Evolutionary conservation across 306 rosid genomes (phyloP).

Genomic region (Quercus variabilis): DNA sequence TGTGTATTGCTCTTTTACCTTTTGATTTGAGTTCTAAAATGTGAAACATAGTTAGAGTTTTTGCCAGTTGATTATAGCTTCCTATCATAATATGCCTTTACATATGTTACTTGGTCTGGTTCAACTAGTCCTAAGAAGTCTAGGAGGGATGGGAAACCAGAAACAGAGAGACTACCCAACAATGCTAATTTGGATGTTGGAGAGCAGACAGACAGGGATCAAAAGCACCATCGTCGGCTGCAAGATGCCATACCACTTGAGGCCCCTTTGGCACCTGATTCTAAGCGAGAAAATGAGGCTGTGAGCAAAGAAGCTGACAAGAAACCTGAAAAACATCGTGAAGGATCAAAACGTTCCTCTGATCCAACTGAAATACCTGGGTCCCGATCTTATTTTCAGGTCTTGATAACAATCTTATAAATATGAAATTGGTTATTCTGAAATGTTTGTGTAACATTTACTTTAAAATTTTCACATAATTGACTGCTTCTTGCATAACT

Average conservation of each 20-base stretch:
- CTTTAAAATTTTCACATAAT: not conserved
- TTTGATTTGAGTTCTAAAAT: not conserved
- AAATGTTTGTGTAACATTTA: not conserved
- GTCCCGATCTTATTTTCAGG: slow-evolving; percentile 68
- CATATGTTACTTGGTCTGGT: slow-evolving; percentile 13
- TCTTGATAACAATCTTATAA: slow-evolving; percentile 16
- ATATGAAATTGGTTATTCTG: not conserved
- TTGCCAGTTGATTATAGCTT: slow-evolving; percentile 2
- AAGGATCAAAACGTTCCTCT: slow-evolving; percentile 42
- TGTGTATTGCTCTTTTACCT: not conserved
- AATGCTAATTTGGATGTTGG: slow-evolving; percentile 30
- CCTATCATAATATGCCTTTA: not conserved
- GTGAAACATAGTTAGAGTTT: not conserved
- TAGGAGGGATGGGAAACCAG: slow-evolving; percentile 66
- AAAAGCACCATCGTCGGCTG: slow-evolving; percentile 31
- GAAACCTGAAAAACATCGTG: slow-evolving; percentile 33
- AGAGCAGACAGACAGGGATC: slow-evolving; percentile 38
- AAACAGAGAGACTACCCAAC: slow-evolving; percentile 37
- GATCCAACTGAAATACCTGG: slow-evolving; percentile 43
- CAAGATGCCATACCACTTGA: slow-evolving; percentile 40
- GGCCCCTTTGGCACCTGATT: slow-evolving; percentile 21
- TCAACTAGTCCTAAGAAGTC: slow-evolving; percentile 64
- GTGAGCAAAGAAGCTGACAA: slow-evolving; percentile 36
- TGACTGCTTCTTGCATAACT: slow-evolving; percentile 9
- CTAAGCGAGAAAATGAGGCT: slow-evolving; percentile 38